Conservation (phyloP, 73 alveolate species). For the Halteria grandinella region DNA sequence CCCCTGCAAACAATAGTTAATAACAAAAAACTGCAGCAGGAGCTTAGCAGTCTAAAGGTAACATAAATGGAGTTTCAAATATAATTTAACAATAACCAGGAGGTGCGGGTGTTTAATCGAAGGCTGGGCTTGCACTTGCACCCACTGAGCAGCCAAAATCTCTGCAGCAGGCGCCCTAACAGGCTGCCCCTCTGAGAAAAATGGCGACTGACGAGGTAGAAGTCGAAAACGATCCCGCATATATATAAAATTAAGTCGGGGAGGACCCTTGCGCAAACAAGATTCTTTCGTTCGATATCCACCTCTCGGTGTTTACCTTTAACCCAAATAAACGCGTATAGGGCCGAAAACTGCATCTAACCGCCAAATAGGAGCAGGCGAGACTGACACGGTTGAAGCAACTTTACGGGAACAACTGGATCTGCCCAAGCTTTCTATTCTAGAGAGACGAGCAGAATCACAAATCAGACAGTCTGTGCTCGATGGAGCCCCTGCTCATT, state of each 20-base stretch:
- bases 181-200: too few species aligned
- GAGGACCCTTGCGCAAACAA: neutral
- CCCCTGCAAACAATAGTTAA: too few species aligned
- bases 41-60: too few species aligned
- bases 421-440: constrained; percentile 12
- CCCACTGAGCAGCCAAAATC: neutral
- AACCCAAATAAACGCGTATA: neutral
- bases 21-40: too few species aligned
- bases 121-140: too few species aligned
- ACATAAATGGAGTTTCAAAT: too few species aligned
- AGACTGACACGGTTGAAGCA: constrained; percentile 3
- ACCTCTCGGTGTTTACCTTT: constrained; percentile 1
- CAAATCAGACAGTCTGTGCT: constrained; percentile 8
- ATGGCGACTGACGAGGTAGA: neutral
- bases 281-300: neutral
- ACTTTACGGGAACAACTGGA: neutral
- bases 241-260: neutral
- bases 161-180: neutral
- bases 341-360: neutral
- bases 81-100: too few species aligned
- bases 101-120: too few species aligned
- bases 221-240: constrained; percentile 7
- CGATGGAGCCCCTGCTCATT: constrained; percentile 13
- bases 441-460: neutral
- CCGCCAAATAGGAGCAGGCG: neutral